These are phyloP conservation scores for Beauveria sp. DNA, from an alignment of 2,329 filamentous ascomycete species.

Conservation along the genomic window DNA sequence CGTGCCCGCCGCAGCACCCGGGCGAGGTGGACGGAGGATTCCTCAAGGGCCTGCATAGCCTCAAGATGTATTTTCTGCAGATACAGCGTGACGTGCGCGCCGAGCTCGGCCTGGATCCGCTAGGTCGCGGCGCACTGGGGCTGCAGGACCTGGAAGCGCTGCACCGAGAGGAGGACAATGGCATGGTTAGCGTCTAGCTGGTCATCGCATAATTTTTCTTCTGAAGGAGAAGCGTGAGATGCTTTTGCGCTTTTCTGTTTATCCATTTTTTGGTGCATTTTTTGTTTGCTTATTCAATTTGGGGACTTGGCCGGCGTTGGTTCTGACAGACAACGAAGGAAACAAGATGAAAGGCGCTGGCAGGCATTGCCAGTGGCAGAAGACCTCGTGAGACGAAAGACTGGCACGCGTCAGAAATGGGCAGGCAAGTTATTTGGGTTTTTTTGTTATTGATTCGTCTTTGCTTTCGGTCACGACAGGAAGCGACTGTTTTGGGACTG, in stretches of 20 bases:
- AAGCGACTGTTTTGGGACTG: no score
- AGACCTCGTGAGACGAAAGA: neutral
- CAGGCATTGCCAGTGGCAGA: neutral
- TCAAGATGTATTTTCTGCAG: conserved; percentile 76
- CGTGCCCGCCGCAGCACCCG: conserved; percentile 76
- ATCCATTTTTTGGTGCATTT: neutral
- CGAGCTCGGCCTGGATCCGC: conserved; percentile 40
- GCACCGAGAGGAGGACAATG: conserved; percentile 25
- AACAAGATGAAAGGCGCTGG: neutral
- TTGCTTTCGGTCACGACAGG: neutral
- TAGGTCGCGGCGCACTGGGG: conserved; percentile 19
- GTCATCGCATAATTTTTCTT: neutral
- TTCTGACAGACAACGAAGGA: neutral
- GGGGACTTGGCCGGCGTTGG: neutral
- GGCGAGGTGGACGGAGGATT: conserved; percentile 82
- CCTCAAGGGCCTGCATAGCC: conserved; percentile 69
- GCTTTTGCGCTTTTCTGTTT: neutral
- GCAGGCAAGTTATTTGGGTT: no score
- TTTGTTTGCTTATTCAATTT: conserved; percentile 11
- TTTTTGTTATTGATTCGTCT: neutral
- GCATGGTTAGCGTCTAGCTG: conserved; percentile 25
- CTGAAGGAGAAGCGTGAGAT: neutral
- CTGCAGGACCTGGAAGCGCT: conserved; percentile 18
- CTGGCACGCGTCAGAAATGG: neutral
- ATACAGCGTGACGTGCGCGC: conserved; percentile 71